Evolutionary conservation across 768 basidiomycete genomes (phyloP), one percentile per base, ranked within the genome.

Genomic region (Suillus ampliporus): DNA sequence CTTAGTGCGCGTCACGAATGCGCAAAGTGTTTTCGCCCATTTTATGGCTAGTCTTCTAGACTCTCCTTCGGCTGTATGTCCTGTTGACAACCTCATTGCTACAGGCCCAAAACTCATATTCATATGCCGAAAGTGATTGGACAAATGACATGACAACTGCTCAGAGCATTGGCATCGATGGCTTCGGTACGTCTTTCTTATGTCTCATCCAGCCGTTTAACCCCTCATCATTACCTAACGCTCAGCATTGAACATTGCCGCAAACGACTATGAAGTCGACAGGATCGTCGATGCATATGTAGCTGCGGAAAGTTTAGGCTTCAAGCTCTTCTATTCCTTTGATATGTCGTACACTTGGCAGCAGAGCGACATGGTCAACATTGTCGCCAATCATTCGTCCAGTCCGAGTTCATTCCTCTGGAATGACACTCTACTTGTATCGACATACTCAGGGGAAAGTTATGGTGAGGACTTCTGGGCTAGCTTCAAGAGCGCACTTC

Each of bases 261-360:
- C 61, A 4, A 47, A 67, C 9, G 68, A 71, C 26, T 74, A 74
- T 44, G 73, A 74, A 56, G 65, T 71, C 7, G 65, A 61, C 47
- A 62, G 60, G 14, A 65, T 80, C 21, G 70, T 71, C 2, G 71
- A 71, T 47, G 79, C 79, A 11, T 81, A 76, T 64, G 47, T 68
- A 37, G 80, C 70, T 0, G 67, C 75, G 2, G 79, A 74, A 37
- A 64, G 69, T 23, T 61, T 68, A 40, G 66, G 68, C 46, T 79
- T 79, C 72, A 76, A 78, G 68, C 64, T 80, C 19, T 77, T 79
- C 69, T 63, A 77, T 61, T 77, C 74, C 35, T 51, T 76, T 79
- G 60, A 58, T n/a, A 58, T 58, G 28, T n/a, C 57, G 5, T 50
- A 51, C n/a, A 48, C 57, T 34, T 58, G 79, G 79, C 63, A 76